A percentile compares a stretch with the other conserved stretches of the same genome.
These are phyloP conservation scores for Drechslerella dactyloides DNA, from an alignment of 2,329 filamentous ascomycete genomes.

Conservation along the genomic window DNA sequence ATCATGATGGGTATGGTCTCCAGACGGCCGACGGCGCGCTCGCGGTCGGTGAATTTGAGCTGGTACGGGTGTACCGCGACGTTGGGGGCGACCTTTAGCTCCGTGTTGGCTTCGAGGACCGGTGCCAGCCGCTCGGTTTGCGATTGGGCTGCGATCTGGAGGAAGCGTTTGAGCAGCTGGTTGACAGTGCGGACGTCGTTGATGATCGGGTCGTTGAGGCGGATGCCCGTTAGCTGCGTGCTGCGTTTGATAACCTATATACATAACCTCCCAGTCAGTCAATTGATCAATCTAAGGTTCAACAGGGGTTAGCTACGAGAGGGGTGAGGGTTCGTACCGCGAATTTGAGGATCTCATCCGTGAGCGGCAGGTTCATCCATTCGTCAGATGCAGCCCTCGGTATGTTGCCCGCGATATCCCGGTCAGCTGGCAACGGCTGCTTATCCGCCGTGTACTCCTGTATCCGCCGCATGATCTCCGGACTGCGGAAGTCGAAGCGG, in stretches of 20 bases:
- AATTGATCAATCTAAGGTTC: background rate
- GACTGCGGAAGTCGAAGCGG: slow-evolving; percentile 31
- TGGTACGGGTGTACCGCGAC: slow-evolving; percentile 37
- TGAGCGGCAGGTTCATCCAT: slow-evolving; percentile 33
- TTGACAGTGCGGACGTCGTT: slow-evolving; percentile 23
- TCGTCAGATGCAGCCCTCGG: slow-evolving; percentile 21
- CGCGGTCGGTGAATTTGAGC: slow-evolving; percentile 42
- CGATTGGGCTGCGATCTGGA: slow-evolving; percentile 32
- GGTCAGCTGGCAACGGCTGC: slow-evolving; percentile 29
- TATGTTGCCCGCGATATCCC: slow-evolving; percentile 14
- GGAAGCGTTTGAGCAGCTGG: slow-evolving; percentile 31
- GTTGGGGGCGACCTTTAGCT: slow-evolving; percentile 22
- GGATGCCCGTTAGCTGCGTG: slow-evolving; percentile 40
- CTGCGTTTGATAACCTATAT: slow-evolving; percentile 38
- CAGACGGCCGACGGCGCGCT: slow-evolving; percentile 38
- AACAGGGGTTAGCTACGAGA: background rate
- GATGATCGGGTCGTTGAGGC: slow-evolving; percentile 36
- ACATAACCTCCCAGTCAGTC: too few species aligned
- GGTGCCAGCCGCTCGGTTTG: slow-evolving; percentile 21
- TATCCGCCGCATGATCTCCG: slow-evolving; percentile 23
- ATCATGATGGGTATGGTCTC: slow-evolving; percentile 49
- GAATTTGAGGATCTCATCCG: slow-evolving; percentile 31
- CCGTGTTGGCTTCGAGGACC: slow-evolving; percentile 17
- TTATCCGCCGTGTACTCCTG: slow-evolving; percentile 26
- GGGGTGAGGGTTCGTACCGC: slow-evolving; percentile 9